Evolutionary conservation across 768 basidiomycete species (phyloP).

Genomic region (Lentinula detonsa): DNA sequence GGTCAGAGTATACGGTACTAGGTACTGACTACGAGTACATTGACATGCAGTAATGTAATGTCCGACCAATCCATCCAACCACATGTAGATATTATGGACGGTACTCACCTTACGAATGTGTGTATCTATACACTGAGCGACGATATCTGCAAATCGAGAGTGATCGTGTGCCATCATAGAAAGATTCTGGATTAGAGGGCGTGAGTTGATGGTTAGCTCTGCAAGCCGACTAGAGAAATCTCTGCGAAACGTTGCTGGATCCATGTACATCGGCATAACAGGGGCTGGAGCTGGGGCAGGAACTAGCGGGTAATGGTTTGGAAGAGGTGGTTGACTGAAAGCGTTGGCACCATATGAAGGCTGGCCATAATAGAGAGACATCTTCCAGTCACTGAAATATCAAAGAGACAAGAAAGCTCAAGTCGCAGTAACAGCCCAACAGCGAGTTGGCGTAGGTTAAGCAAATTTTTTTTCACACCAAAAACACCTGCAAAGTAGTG

Average conservation of each 20-base stretch:
- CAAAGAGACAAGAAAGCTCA: not conserved
- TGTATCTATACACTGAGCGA: conserved; percentile 75
- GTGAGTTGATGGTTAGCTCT: conserved; percentile 89
- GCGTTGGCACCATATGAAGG: conserved; percentile 4
- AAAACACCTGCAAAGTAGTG: not conserved
- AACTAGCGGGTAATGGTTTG: conserved; percentile 38
- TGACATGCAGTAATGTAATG: not conserved
- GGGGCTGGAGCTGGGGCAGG: conserved; percentile 30
- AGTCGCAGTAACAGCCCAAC: not conserved
- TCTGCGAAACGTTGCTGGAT: conserved; percentile 70
- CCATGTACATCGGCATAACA: conserved; percentile 31
- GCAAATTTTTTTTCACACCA: not conserved
- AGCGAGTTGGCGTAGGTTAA: conserved; percentile 4
- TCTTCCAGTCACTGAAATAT: conserved; percentile 3
- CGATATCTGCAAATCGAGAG: conserved; percentile 68
- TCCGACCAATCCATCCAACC: conserved; percentile 22
- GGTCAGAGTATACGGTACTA: conserved; percentile 12
- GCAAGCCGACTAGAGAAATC: conserved; percentile 71
- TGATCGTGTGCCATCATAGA: conserved; percentile 92
- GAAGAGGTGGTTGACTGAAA: conserved; percentile 22
- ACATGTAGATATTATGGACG: not conserved
- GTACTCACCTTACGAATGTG: conserved; percentile 86
- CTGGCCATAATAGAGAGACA: conserved; percentile 7
- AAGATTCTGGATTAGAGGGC: conserved; percentile 87
- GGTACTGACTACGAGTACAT: not conserved